These are phyloP conservation scores for Magnusiomyces paraingens DNA, from an alignment of 1,139 yeast species.

Conservation along the genomic window DNA sequence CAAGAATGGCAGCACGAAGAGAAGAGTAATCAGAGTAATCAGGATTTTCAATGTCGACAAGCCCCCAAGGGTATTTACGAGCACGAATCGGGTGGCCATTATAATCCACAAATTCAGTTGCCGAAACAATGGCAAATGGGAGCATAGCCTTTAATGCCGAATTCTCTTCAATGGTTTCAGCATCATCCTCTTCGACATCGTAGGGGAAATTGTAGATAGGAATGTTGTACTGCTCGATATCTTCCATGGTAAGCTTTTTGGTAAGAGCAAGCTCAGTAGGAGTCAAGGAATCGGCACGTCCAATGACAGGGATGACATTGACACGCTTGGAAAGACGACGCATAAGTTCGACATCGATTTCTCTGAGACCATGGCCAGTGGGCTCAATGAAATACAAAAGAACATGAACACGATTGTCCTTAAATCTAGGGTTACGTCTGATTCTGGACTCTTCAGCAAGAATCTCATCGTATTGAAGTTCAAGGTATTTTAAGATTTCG, in stretches of 20 bases:
- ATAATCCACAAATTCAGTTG: slow-evolving; percentile 53
- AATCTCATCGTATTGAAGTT: slow-evolving; percentile 85
- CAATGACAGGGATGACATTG: slow-evolving; percentile 78
- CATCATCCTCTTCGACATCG: slow-evolving; percentile 55
- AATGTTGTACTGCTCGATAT: slow-evolving; percentile 67
- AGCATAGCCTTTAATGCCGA: slow-evolving; percentile 61
- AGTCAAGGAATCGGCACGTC: slow-evolving; percentile 81
- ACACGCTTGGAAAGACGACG: slow-evolving; percentile 68
- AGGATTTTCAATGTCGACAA: slow-evolving; percentile 77
- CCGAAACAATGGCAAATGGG: slow-evolving; percentile 83
- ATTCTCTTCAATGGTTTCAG: slow-evolving; percentile 74
- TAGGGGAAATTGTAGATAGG: slow-evolving; percentile 79
- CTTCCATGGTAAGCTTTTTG: slow-evolving; percentile 61
- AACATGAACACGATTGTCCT: slow-evolving; percentile 66
- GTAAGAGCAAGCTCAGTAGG: slow-evolving; percentile 60
- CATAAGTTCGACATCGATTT: slow-evolving; percentile 70
- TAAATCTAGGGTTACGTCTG: slow-evolving; percentile 72
- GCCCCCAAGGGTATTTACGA: slow-evolving; percentile 89
- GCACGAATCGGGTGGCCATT: slow-evolving; percentile 66
- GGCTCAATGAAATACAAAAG: slow-evolving; percentile 63
- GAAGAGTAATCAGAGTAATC: slow-evolving; percentile 71
- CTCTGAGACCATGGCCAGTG: slow-evolving; percentile 67
- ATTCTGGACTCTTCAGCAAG: slow-evolving; percentile 87
- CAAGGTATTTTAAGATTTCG: slow-evolving; percentile 67
- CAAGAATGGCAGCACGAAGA: slow-evolving; percentile 69